Percentiles rank a stretch among this genome's conserved stretches.
phyloP scores from a whole-genome alignment of 352 stramenopile species.

The Globisporangium okanoganense region DNA sequence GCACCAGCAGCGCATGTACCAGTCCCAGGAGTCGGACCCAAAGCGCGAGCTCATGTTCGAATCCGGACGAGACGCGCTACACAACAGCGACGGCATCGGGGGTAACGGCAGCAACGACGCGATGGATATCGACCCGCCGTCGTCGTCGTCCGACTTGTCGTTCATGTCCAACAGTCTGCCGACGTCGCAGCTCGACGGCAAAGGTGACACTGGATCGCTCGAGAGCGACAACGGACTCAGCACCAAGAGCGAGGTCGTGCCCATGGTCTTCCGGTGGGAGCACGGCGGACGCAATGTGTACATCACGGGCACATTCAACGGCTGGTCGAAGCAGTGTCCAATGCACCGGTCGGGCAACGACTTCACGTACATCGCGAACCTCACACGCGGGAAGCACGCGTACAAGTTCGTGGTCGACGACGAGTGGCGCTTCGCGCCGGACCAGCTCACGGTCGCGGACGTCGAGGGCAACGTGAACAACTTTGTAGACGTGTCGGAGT shows the following conservation, averaged over 20 bases:
- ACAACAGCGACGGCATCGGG: neutral
- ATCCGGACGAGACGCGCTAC: conserved; percentile 3
- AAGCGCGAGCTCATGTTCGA: conserved; percentile 8
- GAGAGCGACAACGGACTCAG: conserved; percentile 6
- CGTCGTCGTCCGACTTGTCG: conserved; percentile 26
- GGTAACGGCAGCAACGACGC: conserved; percentile 25
- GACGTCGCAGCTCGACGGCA: conserved; percentile 26
- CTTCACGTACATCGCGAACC: conserved; percentile 99
- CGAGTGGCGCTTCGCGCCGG: conserved; percentile 96
- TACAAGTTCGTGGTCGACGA: conserved; percentile 99
- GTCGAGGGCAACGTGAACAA: conserved; percentile 99
- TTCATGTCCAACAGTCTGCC: conserved; percentile 22
- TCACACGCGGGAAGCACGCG: conserved; percentile 96
- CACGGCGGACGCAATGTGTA: conserved; percentile 96
- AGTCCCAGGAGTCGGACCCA: conserved; percentile 7
- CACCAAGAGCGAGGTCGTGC: conserved; percentile 50
- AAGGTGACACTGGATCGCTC: conserved; percentile 15
- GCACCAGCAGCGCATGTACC: conserved; percentile 16
- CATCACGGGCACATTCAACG: conserved; percentile 99
- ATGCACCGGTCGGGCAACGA: conserved; percentile 99
- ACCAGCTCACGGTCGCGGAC: conserved; percentile 97
- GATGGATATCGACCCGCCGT: conserved; percentile 66
- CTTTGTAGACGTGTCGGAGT: conserved; percentile 99
- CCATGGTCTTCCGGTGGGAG: conserved; percentile 99
- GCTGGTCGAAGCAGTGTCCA: conserved; percentile 97